These are phyloP conservation scores for Yarrowia hollandica DNA, from an alignment of 805 yeast genomes.

Conservation along the genomic window DNA sequence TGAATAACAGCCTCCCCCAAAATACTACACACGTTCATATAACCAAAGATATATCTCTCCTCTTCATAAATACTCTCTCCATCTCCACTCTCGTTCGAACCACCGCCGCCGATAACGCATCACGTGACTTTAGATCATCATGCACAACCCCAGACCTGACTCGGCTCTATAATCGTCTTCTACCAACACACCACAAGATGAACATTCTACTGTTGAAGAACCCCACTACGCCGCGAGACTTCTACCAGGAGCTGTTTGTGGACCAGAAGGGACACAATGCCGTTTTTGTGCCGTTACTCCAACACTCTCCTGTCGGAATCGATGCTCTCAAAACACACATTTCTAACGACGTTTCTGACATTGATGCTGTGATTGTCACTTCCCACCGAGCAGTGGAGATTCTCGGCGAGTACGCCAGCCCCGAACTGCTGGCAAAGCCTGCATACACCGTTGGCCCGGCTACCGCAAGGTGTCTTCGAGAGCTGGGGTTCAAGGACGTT, in stretches of 20 bases:
- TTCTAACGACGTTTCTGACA: conserved; percentile 46
- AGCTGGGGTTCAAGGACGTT: conserved; percentile 65
- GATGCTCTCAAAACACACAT: conserved; percentile 48
- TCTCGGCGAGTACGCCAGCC: conserved; percentile 15
- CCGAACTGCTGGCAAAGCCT: conserved; percentile 39
- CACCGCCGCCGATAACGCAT: neutral
- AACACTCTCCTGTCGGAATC: conserved; percentile 59
- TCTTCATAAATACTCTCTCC: neutral
- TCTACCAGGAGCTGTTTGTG: conserved; percentile 53
- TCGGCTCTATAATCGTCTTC: conserved; percentile 12
- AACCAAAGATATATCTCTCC: too few species aligned
- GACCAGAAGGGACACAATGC: conserved; percentile 45
- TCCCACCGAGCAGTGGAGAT: conserved; percentile 92
- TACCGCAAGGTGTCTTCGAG: conserved; percentile 58
- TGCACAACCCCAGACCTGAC: conserved; percentile 16
- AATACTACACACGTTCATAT: too few species aligned
- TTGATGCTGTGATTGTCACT: conserved; percentile 68
- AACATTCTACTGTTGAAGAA: conserved; percentile 61
- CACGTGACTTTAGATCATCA: conserved; percentile 3
- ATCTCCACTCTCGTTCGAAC: too few species aligned
- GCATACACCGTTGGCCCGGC: conserved; percentile 93
- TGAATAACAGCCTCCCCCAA: too few species aligned
- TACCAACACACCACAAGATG: conserved; percentile 5
- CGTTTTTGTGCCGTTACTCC: conserved; percentile 69
- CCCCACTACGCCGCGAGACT: conserved; percentile 65